Evolutionary conservation across 1,284 basidiomycete genomes (phyloP).

Genomic region (Sanghuangporus sanghuang): DNA sequence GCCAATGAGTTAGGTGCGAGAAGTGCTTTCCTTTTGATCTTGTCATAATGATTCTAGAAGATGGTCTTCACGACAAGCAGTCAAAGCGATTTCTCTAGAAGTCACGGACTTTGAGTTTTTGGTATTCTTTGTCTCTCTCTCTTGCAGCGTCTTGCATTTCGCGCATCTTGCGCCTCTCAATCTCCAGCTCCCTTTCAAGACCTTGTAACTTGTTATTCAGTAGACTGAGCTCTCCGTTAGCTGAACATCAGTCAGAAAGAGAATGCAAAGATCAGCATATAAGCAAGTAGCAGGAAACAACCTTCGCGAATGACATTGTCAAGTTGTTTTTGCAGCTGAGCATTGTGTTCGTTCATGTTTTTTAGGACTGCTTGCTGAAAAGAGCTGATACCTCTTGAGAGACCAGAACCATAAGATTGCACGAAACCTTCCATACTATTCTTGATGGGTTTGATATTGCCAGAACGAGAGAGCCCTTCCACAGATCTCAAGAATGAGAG

Average conservation of each 20-base stretch:
- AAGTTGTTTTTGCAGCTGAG: conserved; percentile 74
- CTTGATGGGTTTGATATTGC: conserved; percentile 84
- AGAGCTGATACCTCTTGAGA: conserved; percentile 39
- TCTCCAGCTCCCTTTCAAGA: conserved; percentile 70
- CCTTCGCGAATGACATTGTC: conserved; percentile 79
- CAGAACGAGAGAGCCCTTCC: conserved; percentile 78
- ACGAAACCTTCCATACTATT: conserved; percentile 45
- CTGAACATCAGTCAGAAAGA: conserved; percentile 30
- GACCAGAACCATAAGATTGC: neutral
- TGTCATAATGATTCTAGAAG: conserved; percentile 60
- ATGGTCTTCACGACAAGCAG: neutral
- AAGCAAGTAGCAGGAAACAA: conserved; percentile 22
- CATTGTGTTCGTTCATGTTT: conserved; percentile 73
- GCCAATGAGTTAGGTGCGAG: conserved; percentile 34
- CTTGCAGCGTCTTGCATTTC: conserved; percentile 69
- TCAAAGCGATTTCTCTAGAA: neutral
- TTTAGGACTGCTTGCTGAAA: conserved; percentile 78
- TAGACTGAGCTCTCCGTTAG: conserved; percentile 71
- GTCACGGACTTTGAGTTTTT: conserved; percentile 66
- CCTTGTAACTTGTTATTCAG: conserved; percentile 66
- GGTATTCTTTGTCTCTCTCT: conserved; percentile 80
- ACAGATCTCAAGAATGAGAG: conserved; percentile 73
- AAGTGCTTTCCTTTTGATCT: conserved; percentile 72
- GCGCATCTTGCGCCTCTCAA: conserved; percentile 66
- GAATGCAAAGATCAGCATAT: neutral